Evolutionary conservation across 2,329 filamentous ascomycete species (phyloP).

Genomic region (Fusarium sp.): DNA sequence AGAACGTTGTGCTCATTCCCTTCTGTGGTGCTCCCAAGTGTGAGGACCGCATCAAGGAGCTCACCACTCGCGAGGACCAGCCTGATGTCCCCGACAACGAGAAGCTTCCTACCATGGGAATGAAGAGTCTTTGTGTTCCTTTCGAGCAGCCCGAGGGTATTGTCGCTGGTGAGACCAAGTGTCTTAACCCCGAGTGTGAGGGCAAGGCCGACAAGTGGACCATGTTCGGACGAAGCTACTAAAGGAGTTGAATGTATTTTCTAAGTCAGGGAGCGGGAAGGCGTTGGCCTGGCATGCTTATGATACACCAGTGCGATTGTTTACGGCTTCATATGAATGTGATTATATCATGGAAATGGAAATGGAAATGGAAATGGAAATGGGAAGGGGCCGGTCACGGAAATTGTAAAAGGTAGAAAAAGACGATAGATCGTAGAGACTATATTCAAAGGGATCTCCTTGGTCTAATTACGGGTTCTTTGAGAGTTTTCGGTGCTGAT

Average conservation of each 20-base stretch:
- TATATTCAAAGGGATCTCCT: slow-evolving; percentile 27
- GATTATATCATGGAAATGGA: slow-evolving; percentile 42
- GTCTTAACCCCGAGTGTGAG: slow-evolving; percentile 87
- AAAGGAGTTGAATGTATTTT: slow-evolving; percentile 43
- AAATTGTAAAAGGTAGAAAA: slow-evolving; percentile 38
- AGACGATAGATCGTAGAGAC: slow-evolving; percentile 39
- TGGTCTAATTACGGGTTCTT: slow-evolving; percentile 19
- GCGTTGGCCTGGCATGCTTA: slow-evolving; percentile 46
- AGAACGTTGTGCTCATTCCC: slow-evolving; percentile 93
- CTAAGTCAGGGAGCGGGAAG: slow-evolving; percentile 42
- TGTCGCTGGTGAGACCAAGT: slow-evolving; percentile 85
- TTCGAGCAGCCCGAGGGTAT: slow-evolving; percentile 89
- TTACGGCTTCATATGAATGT: slow-evolving; percentile 46
- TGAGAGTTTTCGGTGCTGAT: background rate
- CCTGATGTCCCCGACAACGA: slow-evolving; percentile 63
- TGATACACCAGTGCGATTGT: slow-evolving; percentile 48
- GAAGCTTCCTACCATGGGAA: slow-evolving; percentile 69
- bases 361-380: slow-evolving; percentile 23
- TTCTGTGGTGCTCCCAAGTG: slow-evolving; percentile 85
- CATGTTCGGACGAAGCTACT: slow-evolving; percentile 87
- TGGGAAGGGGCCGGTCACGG: slow-evolving; percentile 28
- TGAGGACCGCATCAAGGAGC: slow-evolving; percentile 94
- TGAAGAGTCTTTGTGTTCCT: slow-evolving; percentile 77
- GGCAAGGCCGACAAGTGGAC: slow-evolving; percentile 84
- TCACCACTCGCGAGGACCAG: slow-evolving; percentile 79